Base-by-base conservation (phyloP, 148 eudicot genomes). In the Chenopodium suecicum region DNA sequence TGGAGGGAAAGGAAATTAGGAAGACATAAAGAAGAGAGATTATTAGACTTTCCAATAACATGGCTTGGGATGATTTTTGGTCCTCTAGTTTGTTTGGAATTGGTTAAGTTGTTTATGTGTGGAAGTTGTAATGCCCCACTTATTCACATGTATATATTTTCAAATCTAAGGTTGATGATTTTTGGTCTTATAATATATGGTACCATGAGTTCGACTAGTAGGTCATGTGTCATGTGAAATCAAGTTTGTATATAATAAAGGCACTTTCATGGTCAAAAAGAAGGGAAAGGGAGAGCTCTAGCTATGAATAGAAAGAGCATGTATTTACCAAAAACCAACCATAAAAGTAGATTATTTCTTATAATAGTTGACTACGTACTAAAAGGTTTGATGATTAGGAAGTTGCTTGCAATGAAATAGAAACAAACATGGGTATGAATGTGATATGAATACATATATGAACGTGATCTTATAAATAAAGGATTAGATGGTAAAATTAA, bases 241-340 rank as follows among this genome's bases (percentile, higher is more conserved):
- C 37, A 69, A 56, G 83, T 75, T 41, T 72, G 74, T 17, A 47
- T 73, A 54, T 62, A 79, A 58, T 56, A 84, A 84, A 75, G 83
- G 44, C 16, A 3, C 76, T 52, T 73, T 73, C 32, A 22, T 66
- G 76, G 86, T 84, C 86, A 84, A 80, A 75, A 80, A 70, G 73
- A 19, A 47, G 78, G 31, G 67, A 34, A 34, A 14, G 46, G 10
- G 12, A 69, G 19, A 73, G 69, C 29, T 73, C 54, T 50, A 50
- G 62, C 29, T 83, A 80, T 44, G 75, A 56, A 79, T 83, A 44
- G 74, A 78, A 78, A 66, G 66, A 65, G 5, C 44, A 5, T 6
- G 44, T 41, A 41, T 41, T 41, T 41, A 41, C 44, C 44, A 6
- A 41, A 34, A 41, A 41, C 8, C 44, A 41, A 41, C 44, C 0